Conservation (phyloP, 805 yeast genomes). For the Candida insectorum region DNA sequence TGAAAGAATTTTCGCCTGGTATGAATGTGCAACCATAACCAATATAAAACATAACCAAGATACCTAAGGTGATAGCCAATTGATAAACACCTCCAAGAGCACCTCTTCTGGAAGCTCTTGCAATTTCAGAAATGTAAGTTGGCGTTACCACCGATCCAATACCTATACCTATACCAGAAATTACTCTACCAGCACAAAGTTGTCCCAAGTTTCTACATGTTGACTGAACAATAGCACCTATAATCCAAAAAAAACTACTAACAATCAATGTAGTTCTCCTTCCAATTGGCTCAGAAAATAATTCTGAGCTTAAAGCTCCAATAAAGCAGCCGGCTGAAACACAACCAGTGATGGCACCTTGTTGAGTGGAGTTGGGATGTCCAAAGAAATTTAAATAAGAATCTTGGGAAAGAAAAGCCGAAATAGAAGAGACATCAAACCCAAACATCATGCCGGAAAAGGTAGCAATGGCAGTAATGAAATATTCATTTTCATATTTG, state of each 20-base stretch:
- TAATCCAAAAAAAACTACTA: slow-evolving; percentile 33
- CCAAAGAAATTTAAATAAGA: slow-evolving; percentile 50
- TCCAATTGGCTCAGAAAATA: slow-evolving; percentile 31
- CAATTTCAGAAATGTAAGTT: slow-evolving; percentile 55
- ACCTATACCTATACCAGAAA: slow-evolving; percentile 59
- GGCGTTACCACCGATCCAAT: slow-evolving; percentile 60
- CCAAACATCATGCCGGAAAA: slow-evolving; percentile 70
- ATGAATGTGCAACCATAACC: slow-evolving; percentile 46
- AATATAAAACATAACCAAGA: slow-evolving; percentile 50
- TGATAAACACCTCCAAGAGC: slow-evolving; percentile 53
- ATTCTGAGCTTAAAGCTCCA: slow-evolving; percentile 55
- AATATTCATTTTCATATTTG: slow-evolving; percentile 49
- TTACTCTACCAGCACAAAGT: slow-evolving; percentile 47
- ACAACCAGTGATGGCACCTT: slow-evolving; percentile 69
- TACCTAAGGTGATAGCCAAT: slow-evolving; percentile 56
- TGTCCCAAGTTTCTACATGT: slow-evolving; percentile 31
- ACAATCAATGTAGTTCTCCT: slow-evolving; percentile 26
- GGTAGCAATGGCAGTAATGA: slow-evolving; percentile 52
- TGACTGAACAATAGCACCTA: slow-evolving; percentile 28
- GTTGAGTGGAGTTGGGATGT: slow-evolving; percentile 48
- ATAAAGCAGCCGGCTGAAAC: slow-evolving; percentile 72
- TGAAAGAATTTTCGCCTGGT: slow-evolving; percentile 28
- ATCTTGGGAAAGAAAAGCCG: slow-evolving; percentile 50
- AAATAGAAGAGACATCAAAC: slow-evolving; percentile 70
- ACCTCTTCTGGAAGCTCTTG: slow-evolving; percentile 55